Conservation (phyloP, 306 rosid genomes). For the Adenanthera pavonina region DNA sequence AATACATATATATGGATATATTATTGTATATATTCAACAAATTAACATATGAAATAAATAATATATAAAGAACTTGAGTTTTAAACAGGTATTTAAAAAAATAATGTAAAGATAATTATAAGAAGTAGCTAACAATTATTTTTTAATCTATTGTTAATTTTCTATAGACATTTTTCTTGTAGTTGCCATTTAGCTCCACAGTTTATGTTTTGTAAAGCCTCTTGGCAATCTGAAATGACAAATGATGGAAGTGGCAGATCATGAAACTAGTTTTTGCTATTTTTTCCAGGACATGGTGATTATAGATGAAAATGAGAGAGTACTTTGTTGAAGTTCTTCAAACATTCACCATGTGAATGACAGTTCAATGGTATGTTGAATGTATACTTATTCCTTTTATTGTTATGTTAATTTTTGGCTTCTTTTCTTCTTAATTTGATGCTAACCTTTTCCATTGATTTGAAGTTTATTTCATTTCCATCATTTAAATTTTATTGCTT, state of each 20-base stretch:
- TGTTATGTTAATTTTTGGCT: slow-evolving; percentile 22
- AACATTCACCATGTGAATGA: slow-evolving; percentile 83
- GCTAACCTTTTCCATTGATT: slow-evolving; percentile 13
- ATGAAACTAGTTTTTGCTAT: slow-evolving; percentile 31
- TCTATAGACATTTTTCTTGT: slow-evolving; percentile 19
- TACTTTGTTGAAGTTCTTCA: slow-evolving; percentile 66
- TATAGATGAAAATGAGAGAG: slow-evolving; percentile 78
- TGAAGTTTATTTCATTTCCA: too few relatives aligned
- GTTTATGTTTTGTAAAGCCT: not conserved
- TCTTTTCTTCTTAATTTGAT: slow-evolving; percentile 13
- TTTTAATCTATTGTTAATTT: slow-evolving; percentile 33
- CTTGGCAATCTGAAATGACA: slow-evolving; percentile 21
- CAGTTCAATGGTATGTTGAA: slow-evolving; percentile 60
- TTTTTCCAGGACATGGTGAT: slow-evolving; percentile 76
- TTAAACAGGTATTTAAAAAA: too few relatives aligned
- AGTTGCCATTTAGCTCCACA: slow-evolving; percentile 15
- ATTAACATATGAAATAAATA: too few relatives aligned
- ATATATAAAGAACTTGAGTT: too few relatives aligned
- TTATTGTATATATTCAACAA: too few relatives aligned
- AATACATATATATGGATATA: too few relatives aligned
- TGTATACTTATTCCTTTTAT: slow-evolving; percentile 14
- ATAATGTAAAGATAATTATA: too few relatives aligned
- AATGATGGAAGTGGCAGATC: slow-evolving; percentile 20
- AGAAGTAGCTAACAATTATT: not conserved
- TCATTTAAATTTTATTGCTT: too few relatives aligned